A percentile compares a stretch with the other conserved stretches of the same genome.
Conservation (phyloP, 2,329 filamentous ascomycete species). For the Arachnomyces sp. region DNA sequence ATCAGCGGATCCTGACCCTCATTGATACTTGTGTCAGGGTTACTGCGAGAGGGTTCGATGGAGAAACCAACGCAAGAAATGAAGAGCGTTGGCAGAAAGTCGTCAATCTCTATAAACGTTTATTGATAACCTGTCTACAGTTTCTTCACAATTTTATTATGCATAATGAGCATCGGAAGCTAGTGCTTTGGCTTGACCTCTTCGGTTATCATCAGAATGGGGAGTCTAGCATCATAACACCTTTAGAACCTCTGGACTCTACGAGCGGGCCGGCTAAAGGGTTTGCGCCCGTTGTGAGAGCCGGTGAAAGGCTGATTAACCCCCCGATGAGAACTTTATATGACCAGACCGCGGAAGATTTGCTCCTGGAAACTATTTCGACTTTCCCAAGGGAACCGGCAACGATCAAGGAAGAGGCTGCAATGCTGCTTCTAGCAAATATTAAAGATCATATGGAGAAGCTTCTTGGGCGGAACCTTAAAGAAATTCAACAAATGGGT, state of each 20-base stretch:
- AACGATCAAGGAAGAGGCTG: slow-evolving; percentile 40
- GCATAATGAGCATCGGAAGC: slow-evolving; percentile 57
- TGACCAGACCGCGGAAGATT: slow-evolving; percentile 37
- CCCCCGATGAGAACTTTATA: slow-evolving; percentile 35
- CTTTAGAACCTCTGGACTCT: slow-evolving; percentile 35
- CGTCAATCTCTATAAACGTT: slow-evolving; percentile 58
- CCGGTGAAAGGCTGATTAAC: slow-evolving; percentile 35
- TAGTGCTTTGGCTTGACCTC: slow-evolving; percentile 58
- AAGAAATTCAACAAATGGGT: slow-evolving; percentile 39
- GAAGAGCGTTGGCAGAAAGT: slow-evolving; percentile 60
- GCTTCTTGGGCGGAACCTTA: slow-evolving; percentile 35
- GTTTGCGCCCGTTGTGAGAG: slow-evolving; percentile 35
- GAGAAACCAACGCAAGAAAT: slow-evolving; percentile 53
- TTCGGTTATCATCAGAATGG: slow-evolving; percentile 51
- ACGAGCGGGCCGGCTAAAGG: slow-evolving; percentile 28
- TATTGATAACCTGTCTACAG: slow-evolving; percentile 59
- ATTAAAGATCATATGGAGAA: slow-evolving; percentile 44
- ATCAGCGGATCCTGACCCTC: slow-evolving; percentile 54
- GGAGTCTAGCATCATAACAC: slow-evolving; percentile 38
- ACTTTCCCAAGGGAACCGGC: slow-evolving; percentile 37
- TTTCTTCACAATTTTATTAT: slow-evolving; percentile 60
- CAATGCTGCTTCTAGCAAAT: slow-evolving; percentile 40
- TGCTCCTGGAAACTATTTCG: slow-evolving; percentile 37
- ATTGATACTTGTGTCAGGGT: slow-evolving; percentile 59
- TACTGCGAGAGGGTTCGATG: slow-evolving; percentile 58